Base-by-base conservation (phyloP, 2,329 filamentous ascomycete species). In the Cytospora paraplurivora region DNA sequence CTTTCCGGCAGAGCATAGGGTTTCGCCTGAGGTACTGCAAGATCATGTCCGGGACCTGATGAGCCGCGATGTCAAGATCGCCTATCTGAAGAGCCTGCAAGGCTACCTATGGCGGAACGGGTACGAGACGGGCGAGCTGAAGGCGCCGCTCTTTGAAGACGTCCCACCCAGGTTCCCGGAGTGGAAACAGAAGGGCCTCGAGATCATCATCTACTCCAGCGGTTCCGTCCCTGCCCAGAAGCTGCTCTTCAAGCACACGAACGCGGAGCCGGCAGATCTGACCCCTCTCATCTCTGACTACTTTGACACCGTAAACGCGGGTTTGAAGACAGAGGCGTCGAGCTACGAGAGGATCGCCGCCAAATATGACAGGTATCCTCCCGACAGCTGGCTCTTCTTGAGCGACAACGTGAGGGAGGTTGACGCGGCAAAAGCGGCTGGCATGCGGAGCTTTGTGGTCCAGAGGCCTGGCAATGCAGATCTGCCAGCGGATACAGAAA, bases 291-390 rank as follows among this genome's bases (percentile, higher is more conserved):
- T 92, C 64, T 79, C 79, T 52, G 88, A 82, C 69, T 92, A 87
- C 81, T 94, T 92, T 72, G 91, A 95, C 74, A 94, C 91, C 4
- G 85, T 90, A 64, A 94, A 91, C 73, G 91, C 91, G 37, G 91
- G 91, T 1, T 81, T 85, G 62, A 95, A 95, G 79, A 85, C 82
- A 53, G 85, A 92, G 69, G 73, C 76, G 47, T 75, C 73, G 27
- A 93, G 90, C 73, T 95, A 94, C 76, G 74, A 77, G 68, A 85
- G 79, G 69, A 93, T 93, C 68, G 79, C 84, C 55, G 74, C 75
- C 54, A 77, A 79, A 60, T 72, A 79, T 52, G 73, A 84, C 17
- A 76, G 80, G 38, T 77, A 81, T 62, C 69, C 77, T 56, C 74
- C 81, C 19, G 75, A 74, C 12, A 79, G 83, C 62, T 90, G 90